These are phyloP conservation scores for Hypomyces perniciosus DNA, from an alignment of 2,329 filamentous ascomycete species.

Conservation along the genomic window DNA sequence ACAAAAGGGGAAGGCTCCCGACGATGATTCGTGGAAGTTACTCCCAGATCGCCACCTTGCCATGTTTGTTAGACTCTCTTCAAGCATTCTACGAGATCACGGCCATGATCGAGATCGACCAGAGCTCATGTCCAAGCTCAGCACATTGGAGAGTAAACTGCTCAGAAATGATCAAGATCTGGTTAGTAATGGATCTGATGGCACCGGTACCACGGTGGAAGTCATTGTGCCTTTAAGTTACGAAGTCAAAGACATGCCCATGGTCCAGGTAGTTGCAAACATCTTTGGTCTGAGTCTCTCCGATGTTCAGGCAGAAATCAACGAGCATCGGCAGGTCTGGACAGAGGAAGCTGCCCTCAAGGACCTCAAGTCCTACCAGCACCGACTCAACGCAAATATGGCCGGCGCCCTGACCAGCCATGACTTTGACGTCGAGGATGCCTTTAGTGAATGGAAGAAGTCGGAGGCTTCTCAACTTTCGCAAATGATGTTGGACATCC, in stretches of 20 bases:
- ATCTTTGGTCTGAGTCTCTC: constrained; percentile 77
- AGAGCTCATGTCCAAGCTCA: constrained; percentile 73
- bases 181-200: constrained; percentile 28
- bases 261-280: constrained; percentile 79
- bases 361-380: constrained; percentile 91
- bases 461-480: constrained; percentile 81
- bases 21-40: constrained; percentile 84
- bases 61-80: constrained; percentile 83
- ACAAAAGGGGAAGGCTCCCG: constrained; percentile 65
- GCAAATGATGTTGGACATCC: constrained; percentile 86
- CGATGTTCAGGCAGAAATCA: constrained; percentile 81
- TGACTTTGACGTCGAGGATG: constrained; percentile 86
- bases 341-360: constrained; percentile 85
- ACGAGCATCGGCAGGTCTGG: constrained; percentile 74
- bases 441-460: constrained; percentile 86
- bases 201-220: constrained; percentile 57
- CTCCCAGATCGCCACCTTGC: constrained; percentile 93
- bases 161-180: constrained; percentile 91
- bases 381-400: constrained; percentile 75
- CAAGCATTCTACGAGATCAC: constrained; percentile 71
- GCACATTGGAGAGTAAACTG: constrained; percentile 85
- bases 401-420: constrained; percentile 70
- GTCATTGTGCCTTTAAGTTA: constrained; percentile 78
- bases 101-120: constrained; percentile 80
- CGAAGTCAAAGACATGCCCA: constrained; percentile 93